phyloP scores from a whole-genome alignment of 768 basidiomycete species.

The Floccularia luteovirens region DNA sequence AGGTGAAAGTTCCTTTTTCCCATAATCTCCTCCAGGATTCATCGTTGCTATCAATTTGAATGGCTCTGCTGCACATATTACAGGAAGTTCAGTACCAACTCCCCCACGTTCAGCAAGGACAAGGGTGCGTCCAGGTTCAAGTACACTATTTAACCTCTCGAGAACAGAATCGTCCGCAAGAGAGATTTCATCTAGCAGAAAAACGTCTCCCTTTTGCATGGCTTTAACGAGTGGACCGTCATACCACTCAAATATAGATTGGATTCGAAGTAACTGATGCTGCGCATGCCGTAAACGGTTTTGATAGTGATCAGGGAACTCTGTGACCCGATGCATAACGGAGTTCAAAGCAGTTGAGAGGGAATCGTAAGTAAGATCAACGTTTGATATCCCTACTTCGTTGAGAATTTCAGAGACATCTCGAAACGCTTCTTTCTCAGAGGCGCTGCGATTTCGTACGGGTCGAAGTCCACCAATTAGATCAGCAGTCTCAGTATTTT shows the following conservation, averaged over 20 bases:
- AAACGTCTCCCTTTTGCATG: conserved; percentile 79
- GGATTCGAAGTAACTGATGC: conserved; percentile 37
- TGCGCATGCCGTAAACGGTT: conserved; percentile 32
- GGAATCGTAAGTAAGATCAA: conserved; percentile 15
- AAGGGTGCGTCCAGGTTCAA: conserved; percentile 85
- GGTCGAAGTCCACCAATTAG: conserved; percentile 91
- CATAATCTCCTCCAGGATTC: conserved; percentile 99
- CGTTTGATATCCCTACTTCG: conserved; percentile 26
- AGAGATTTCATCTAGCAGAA: conserved; percentile 95
- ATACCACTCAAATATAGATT: conserved; percentile 93
- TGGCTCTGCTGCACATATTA: conserved; percentile 50
- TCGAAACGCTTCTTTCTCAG: conserved; percentile 40
- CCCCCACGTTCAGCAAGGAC: conserved; percentile 93
- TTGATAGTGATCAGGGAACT: conserved; percentile 21
- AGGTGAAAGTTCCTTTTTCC: conserved; percentile 97
- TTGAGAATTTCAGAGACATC: conserved; percentile 34
- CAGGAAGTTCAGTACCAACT: conserved; percentile 56
- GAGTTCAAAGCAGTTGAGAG: conserved; percentile 18
- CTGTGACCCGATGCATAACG: conserved; percentile 14
- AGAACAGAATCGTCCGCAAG: conserved; percentile 97
- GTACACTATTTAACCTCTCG: conserved; percentile 92
- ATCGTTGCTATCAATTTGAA: conserved; percentile 97
- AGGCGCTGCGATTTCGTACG: conserved; percentile 61
- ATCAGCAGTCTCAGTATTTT: conserved; percentile 97
- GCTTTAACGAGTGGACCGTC: conserved; percentile 94